phyloP scores from a whole-genome alignment of 768 basidiomycete species.

The Coprinopsis marcescibilis region DNA sequence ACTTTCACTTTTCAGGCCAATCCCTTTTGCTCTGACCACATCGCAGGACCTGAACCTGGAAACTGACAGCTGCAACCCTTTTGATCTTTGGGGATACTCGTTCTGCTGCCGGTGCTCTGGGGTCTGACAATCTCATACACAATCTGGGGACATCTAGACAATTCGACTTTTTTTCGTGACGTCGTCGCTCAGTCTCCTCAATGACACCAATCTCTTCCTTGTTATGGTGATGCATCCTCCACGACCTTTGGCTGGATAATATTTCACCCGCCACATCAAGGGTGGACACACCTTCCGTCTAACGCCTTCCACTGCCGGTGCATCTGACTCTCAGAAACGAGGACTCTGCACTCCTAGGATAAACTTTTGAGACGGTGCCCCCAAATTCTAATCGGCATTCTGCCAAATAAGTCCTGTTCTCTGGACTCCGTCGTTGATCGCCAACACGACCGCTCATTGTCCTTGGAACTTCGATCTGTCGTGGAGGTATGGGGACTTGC shows the following conservation, averaged over 20 bases:
- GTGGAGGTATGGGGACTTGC: not conserved
- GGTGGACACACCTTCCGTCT: not conserved
- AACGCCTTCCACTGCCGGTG: slow-evolving; percentile 1
- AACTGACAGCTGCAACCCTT: too few species aligned
- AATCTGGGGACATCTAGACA: too few species aligned
- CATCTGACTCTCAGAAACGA: not conserved
- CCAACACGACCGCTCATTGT: not conserved
- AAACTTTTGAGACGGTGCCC: slow-evolving; percentile 2
- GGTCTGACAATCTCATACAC: too few species aligned
- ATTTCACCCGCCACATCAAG: not conserved
- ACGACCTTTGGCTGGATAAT: not conserved
- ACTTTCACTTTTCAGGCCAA: too few species aligned
- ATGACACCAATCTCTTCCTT: not conserved
- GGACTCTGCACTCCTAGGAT: not conserved
- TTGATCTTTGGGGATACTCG: too few species aligned
- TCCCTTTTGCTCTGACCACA: too few species aligned
- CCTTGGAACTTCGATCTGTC: not conserved
- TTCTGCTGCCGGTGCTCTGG: too few species aligned
- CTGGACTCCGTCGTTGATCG: not conserved
- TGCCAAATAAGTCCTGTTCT: not conserved
- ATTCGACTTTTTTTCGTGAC: too few species aligned
- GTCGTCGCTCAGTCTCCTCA: too few species aligned
- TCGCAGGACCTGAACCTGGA: too few species aligned
- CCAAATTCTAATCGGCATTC: too few species aligned
- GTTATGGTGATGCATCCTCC: not conserved